Evolutionary conservation across 257 asterid species (phyloP), one percentile per base, ranked within the genome.

Genomic region (Nyctanthes arbortristis): DNA sequence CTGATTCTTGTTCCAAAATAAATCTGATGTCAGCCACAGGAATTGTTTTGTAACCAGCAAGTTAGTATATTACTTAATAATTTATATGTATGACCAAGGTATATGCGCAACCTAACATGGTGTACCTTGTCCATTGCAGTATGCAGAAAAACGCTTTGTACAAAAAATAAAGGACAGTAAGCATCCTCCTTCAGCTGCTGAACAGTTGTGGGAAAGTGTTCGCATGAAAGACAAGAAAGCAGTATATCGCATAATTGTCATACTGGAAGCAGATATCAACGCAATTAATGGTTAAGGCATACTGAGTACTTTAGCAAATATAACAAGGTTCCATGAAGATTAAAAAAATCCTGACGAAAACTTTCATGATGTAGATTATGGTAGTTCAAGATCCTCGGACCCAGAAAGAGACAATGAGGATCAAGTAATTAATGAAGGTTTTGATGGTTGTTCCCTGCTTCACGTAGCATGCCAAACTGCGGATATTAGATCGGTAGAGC

Each of bases 401-500:
- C 69, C 73, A 34, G 80, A 56, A 63, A 83, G 66, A 63, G 79
- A 76, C 24, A 71, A 72, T 34, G 76, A 82, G 65, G 84, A 71
- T 74, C 81, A 75, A 54, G 63, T 71, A 20, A 70, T 56, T 30
- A 82, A 77, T 31, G 88, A 83, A 49, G 60, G 64, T 73, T 78
- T 74, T 68, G 88, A 87, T 61, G 96, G 93, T 3, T 87, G 92
- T 71, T 82, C 98, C 36, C 78, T 90, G 79, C 90, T 93, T 80
- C 98, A 93, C 83, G 86, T 93, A 34, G 97, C 97, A 24, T 88
- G 96, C 80, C 98, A 88, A 81, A 84, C 90, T 73, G 83, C 96
- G 57, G 98, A 93, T 76, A 67, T 85, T 65, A 85, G 91, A 78
- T 90, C 88, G 98, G 89, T 90, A 16, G 98, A 93, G 84, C 89